These are phyloP conservation scores for Backusella tuberculispora DNA, from an alignment of 192 early-diverging fungal species.

Conservation along the genomic window DNA sequence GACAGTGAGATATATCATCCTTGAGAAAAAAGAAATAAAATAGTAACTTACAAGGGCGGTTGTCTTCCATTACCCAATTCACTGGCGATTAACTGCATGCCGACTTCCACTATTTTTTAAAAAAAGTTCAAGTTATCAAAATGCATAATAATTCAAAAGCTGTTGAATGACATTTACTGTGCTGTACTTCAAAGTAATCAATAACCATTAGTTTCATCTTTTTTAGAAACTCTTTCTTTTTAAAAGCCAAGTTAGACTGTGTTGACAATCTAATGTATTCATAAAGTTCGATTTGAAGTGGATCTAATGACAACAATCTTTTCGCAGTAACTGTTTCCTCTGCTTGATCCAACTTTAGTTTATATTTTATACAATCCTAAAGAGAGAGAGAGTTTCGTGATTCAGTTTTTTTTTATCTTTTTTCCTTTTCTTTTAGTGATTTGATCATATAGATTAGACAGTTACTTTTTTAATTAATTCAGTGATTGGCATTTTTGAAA, in stretches of 20 bases:
- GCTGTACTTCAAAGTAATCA: constrained; percentile 19
- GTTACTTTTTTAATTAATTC: constrained; percentile 2
- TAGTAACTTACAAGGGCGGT: constrained; percentile 10
- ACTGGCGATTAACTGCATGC: constrained; percentile 17
- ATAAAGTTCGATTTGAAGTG: background rate
- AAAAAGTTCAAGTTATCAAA: background rate
- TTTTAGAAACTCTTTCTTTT: background rate
- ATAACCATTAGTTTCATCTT: constrained; percentile 16
- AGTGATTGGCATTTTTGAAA: constrained; percentile 4
- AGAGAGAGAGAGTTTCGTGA: background rate
- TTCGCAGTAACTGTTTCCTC: background rate
- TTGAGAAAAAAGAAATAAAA: background rate
- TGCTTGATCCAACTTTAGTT: background rate
- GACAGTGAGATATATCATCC: background rate
- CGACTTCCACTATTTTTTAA: background rate
- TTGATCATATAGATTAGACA: background rate
- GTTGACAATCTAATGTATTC: background rate
- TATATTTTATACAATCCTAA: background rate
- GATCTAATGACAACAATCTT: background rate
- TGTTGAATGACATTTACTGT: background rate
- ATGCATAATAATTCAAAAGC: background rate
- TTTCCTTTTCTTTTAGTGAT: background rate
- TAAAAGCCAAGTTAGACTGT: background rate
- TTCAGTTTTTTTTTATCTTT: background rate
- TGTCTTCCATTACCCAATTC: background rate